Conservation (phyloP, 73 alveolate species). For the Uronychia binucleata region DNA sequence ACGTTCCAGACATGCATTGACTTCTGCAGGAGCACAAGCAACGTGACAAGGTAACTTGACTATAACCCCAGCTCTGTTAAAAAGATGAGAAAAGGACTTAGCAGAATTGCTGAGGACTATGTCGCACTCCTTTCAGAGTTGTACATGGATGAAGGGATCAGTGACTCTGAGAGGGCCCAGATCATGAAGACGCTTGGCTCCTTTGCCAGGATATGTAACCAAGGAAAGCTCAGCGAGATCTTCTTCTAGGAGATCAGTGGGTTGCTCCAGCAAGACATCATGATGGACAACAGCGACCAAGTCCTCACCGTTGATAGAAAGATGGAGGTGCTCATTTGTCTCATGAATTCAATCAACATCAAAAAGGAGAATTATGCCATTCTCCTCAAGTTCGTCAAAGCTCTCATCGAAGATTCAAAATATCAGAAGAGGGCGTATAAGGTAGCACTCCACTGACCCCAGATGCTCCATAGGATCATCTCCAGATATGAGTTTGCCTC, state of each 20-base stretch:
- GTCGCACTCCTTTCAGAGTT: constrained; percentile 11
- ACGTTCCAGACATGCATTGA: constrained; percentile 17
- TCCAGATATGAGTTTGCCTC: constrained; percentile 6
- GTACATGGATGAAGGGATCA: constrained; percentile 5
- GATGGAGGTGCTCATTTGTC: constrained; percentile 23
- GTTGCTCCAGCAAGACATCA: not conserved
- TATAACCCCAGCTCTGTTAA: not conserved
- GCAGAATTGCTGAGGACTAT: constrained; percentile 35
- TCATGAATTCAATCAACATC: constrained; percentile 33
- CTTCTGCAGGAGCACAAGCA: constrained; percentile 13
- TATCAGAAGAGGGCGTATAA: constrained; percentile 41
- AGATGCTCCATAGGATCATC: constrained; percentile 18
- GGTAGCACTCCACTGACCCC: constrained; percentile 11
- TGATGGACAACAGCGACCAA: not conserved
- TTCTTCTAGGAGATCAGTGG: not conserved
- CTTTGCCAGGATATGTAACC: constrained; percentile 11
- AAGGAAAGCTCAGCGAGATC: not conserved
- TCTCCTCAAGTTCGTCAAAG: constrained; percentile 34
- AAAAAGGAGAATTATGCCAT: constrained; percentile 35
- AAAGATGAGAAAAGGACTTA: constrained; percentile 31
- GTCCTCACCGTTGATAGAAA: not conserved
- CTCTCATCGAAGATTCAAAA: constrained; percentile 9
- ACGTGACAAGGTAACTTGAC: constrained; percentile 12
- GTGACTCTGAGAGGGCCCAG: constrained; percentile 31
- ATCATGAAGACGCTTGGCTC: constrained; percentile 36